These are phyloP conservation scores for Polygonum aviculare DNA, from an alignment of 148 eudicot species.

Conservation along the genomic window DNA sequence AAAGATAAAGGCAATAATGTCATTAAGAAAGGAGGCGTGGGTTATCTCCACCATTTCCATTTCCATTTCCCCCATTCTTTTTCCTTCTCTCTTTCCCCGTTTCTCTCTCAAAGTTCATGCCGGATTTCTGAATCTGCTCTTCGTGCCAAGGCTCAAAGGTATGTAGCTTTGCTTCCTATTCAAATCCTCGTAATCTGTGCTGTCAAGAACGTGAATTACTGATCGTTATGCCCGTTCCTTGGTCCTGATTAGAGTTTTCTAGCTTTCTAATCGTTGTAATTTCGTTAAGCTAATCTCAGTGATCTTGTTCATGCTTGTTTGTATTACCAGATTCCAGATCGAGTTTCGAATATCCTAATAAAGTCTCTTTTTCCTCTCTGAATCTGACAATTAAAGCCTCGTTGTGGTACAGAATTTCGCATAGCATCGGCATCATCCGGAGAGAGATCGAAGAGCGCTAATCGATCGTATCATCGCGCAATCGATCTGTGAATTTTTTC, in stretches of 20 bases:
- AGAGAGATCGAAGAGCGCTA: not conserved
- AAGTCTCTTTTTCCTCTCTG: conserved; percentile 1
- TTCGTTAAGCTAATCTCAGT: not conserved
- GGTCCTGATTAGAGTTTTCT: not conserved
- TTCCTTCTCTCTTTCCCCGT: conserved; percentile 9
- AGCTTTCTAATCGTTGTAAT: not conserved
- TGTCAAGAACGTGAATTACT: not conserved
- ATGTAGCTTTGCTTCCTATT: not conserved
- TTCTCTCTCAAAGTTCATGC: not conserved
- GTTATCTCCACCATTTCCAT: conserved; percentile 16
- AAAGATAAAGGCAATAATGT: conserved; percentile 10
- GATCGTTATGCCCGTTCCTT: no score
- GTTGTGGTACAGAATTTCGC: not conserved
- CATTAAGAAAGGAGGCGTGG: conserved; percentile 19
- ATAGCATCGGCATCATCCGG: not conserved
- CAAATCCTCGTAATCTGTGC: not conserved
- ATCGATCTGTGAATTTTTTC: not conserved
- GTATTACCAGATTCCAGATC: not conserved
- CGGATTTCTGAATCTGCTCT: not conserved
- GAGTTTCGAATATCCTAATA: conserved; percentile 5
- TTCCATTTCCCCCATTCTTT: not conserved
- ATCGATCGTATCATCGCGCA: not conserved
- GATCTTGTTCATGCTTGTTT: not conserved
- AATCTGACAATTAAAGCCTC: not conserved
- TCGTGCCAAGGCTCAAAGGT: conserved; percentile 5